A percentile compares a stretch with the other conserved stretches of the same genome.
phyloP scores from a whole-genome alignment of 2,329 filamentous ascomycete genomes.

The Trichoderma gracile region DNA sequence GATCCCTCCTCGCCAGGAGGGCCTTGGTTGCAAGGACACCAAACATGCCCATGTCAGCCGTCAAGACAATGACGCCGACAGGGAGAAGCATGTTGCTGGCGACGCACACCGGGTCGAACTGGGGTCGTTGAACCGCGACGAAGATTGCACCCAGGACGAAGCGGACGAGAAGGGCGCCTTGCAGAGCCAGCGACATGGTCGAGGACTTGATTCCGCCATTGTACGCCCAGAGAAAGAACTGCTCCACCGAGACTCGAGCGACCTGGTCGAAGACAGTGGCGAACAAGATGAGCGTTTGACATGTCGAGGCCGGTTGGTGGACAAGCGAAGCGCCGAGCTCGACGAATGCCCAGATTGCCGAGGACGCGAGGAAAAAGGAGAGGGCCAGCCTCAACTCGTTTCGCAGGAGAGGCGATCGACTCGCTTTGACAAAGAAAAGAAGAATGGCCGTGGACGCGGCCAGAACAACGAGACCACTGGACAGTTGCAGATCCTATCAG shows the following conservation, averaged over 20 bases:
- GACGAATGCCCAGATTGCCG: slow-evolving; percentile 55
- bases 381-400: slow-evolving; percentile 66
- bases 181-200: slow-evolving; percentile 45
- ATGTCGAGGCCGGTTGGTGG: slow-evolving; percentile 46
- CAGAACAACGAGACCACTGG: slow-evolving; percentile 54
- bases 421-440: slow-evolving; percentile 50
- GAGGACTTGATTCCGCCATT: slow-evolving; percentile 43
- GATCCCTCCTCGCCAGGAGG: slow-evolving; percentile 42
- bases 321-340: slow-evolving; percentile 54
- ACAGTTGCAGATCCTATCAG: slow-evolving; percentile 5
- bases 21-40: slow-evolving; percentile 44
- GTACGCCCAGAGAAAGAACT: slow-evolving; percentile 55
- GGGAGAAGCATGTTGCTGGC: slow-evolving; percentile 48
- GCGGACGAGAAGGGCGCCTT: slow-evolving; percentile 49
- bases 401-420: slow-evolving; percentile 52
- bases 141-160: slow-evolving; percentile 57
- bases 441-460: slow-evolving; percentile 51
- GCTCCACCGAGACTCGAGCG: slow-evolving; percentile 54
- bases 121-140: slow-evolving; percentile 54
- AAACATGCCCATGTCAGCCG: slow-evolving; percentile 49
- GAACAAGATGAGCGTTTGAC: slow-evolving; percentile 55
- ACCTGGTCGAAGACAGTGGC: slow-evolving; percentile 59
- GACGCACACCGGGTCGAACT: slow-evolving; percentile 55
- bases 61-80: slow-evolving; percentile 48
- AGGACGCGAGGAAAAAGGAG: slow-evolving; percentile 53